These are phyloP conservation scores for Crotalaria pallida DNA, from an alignment of 306 rosid species.

Conservation along the genomic window DNA sequence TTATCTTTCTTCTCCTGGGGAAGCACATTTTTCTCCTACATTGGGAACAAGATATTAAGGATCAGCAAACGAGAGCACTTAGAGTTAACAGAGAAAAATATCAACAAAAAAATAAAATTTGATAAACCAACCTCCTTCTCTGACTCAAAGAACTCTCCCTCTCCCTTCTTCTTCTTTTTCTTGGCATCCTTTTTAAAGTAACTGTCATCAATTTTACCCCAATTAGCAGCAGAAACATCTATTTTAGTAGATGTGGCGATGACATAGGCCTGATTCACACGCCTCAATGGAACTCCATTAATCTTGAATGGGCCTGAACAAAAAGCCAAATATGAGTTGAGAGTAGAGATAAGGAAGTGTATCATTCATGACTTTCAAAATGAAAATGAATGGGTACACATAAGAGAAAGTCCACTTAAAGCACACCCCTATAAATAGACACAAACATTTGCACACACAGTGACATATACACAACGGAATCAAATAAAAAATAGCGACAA, in stretches of 20 bases:
- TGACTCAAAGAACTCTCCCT: constrained; percentile 53
- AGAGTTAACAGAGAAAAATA: not conserved
- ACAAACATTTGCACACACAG: not conserved
- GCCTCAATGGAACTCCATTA: constrained; percentile 64
- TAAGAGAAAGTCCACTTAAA: too few relatives aligned
- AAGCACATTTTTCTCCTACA: constrained; percentile 58
- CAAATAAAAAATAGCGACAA: too few relatives aligned
- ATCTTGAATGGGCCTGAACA: constrained; percentile 57
- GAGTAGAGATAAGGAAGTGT: not conserved
- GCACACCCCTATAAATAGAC: not conserved
- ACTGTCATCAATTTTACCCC: constrained; percentile 54
- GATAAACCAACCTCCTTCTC: constrained; percentile 51
- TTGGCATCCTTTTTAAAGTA: constrained; percentile 45
- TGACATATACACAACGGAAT: not conserved
- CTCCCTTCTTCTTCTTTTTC: constrained; percentile 51
- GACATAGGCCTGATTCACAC: constrained; percentile 56
- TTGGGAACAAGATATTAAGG: not conserved
- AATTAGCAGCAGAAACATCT: constrained; percentile 43
- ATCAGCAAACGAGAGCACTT: not conserved
- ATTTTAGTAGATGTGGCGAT: constrained; percentile 57
- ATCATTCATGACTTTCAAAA: not conserved
- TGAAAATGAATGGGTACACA: not conserved
- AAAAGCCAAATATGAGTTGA: not conserved
- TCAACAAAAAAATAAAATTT: not conserved
- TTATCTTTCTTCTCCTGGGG: constrained; percentile 71